These are phyloP conservation scores for Aspergillus sclerotialis DNA, from an alignment of 2,329 filamentous ascomycete genomes.

Conservation along the genomic window DNA sequence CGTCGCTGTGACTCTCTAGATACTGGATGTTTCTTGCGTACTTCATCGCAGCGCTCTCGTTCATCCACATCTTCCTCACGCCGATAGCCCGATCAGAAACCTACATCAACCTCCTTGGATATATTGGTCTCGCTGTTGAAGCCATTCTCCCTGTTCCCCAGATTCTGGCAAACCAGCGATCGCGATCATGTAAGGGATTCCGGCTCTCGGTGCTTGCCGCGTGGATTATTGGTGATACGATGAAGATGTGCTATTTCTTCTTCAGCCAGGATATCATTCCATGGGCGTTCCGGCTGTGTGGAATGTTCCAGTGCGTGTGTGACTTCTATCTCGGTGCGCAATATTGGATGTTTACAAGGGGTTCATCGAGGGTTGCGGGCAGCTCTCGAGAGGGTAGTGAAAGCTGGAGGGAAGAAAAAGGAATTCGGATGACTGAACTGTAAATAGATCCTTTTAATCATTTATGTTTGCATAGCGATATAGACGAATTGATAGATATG, in stretches of 20 bases:
- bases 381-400: conserved; percentile 17
- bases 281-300: conserved; percentile 43
- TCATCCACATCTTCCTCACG: conserved; percentile 48
- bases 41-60: conserved; percentile 42
- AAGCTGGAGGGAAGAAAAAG: conserved; percentile 28
- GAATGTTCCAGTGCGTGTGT: conserved; percentile 43
- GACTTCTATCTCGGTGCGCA: conserved; percentile 42
- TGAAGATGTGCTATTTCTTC: conserved; percentile 48
- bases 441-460: conserved; percentile 11
- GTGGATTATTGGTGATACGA: conserved; percentile 43
- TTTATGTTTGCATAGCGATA: not conserved
- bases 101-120: conserved; percentile 41
- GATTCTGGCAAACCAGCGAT: conserved; percentile 40
- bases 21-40: conserved; percentile 55
- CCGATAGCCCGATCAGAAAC: conserved; percentile 35
- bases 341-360: conserved; percentile 40
- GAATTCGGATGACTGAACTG: conserved; percentile 29
- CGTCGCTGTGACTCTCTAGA: conserved; percentile 16
- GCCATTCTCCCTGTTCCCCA: conserved; percentile 43
- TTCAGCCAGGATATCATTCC: conserved; percentile 36
- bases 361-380: conserved; percentile 14
- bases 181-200: conserved; percentile 44
- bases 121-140: conserved; percentile 41
- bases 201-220: conserved; percentile 41
- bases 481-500: conserved; percentile 6